Evolutionary conservation across 1,139 yeast genomes (phyloP).

Genomic region (Diutina rugosa): DNA sequence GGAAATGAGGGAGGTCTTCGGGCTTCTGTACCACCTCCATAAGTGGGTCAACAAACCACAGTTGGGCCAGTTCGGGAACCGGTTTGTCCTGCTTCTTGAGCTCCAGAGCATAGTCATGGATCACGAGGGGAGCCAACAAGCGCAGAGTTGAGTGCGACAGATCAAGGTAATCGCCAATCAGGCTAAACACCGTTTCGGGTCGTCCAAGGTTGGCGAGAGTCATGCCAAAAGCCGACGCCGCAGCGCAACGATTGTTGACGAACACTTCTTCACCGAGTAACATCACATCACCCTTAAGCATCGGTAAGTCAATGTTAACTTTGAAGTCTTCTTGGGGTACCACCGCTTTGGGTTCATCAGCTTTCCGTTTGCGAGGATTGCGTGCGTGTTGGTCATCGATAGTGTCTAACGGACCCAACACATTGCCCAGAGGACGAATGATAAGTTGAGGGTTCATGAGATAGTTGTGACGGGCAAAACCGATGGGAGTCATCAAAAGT

Average conservation of each 20-base stretch:
- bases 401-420: conserved; percentile 6
- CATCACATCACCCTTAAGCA: conserved; percentile 82
- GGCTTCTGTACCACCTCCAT: conserved; percentile 28
- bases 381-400: conserved; percentile 3
- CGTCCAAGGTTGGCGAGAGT: conserved; percentile 40
- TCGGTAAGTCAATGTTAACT: conserved; percentile 87
- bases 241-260: conserved; percentile 62
- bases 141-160: conserved; percentile 77
- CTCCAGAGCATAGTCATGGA: conserved; percentile 61
- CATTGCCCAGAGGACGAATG: conserved; percentile 65
- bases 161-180: conserved; percentile 26
- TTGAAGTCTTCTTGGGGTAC: conserved; percentile 39
- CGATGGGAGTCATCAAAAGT: conserved; percentile 84
- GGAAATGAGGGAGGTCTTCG: conserved; percentile 38
- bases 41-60: conserved; percentile 11
- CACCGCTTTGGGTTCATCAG: conserved; percentile 19
- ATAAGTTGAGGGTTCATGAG: conserved; percentile 67
- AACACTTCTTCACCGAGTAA: conserved; percentile 69
- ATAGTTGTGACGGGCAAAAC: conserved; percentile 81
- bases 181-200: conserved; percentile 11
- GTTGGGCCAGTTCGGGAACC: conserved; percentile 6
- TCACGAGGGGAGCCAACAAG: conserved; percentile 50
- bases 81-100: conserved; percentile 8
- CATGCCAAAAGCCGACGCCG: conserved; percentile 67
- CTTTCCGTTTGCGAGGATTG: conserved; percentile 9